phyloP scores from a whole-genome alignment of 1,139 yeast species.

The Wickerhamiella infanticola region DNA sequence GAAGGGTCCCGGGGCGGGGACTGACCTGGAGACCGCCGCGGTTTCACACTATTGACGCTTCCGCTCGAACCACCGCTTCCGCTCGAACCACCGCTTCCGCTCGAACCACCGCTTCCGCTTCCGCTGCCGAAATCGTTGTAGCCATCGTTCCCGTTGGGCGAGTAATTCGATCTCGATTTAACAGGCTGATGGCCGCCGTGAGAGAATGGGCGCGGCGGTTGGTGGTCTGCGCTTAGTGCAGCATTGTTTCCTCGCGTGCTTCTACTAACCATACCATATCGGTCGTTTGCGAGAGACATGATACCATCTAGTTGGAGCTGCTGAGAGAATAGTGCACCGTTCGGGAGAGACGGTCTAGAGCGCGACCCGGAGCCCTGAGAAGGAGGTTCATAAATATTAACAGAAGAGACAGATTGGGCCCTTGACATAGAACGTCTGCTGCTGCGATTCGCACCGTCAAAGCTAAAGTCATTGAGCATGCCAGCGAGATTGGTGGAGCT shows the following conservation, averaged over 20 bases:
- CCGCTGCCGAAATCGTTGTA: not conserved
- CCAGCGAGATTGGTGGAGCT: not conserved
- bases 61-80: constrained; percentile 8
- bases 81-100: constrained; percentile 3
- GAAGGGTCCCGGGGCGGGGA: constrained; percentile 1
- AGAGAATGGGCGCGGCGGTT: not conserved
- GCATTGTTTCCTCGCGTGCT: not conserved
- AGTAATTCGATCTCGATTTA: too few species aligned
- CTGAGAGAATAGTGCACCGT: constrained; percentile 16
- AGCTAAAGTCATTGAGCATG: not conserved
- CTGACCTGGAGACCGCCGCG: constrained; percentile 2
- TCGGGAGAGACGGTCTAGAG: not conserved
- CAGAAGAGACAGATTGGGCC: not conserved
- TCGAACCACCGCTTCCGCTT: constrained; percentile 3
- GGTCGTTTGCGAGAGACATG: constrained; percentile 16
- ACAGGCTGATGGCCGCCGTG: not conserved
- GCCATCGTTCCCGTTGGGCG: too few species aligned
- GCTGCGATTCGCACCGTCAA: not conserved
- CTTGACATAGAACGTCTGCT: not conserved
- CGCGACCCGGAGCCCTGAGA: not conserved
- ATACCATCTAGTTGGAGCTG: constrained; percentile 20
- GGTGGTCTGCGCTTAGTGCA: constrained; percentile 7
- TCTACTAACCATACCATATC: constrained; percentile 17
- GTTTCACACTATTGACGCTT: constrained; percentile 4
- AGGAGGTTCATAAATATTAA: constrained; percentile 2